Percentiles rank a stretch among this genome's conserved stretches.
Evolutionary conservation across 2,329 filamentous ascomycete genomes (phyloP).

Genomic region (Ilyonectria destructans): DNA sequence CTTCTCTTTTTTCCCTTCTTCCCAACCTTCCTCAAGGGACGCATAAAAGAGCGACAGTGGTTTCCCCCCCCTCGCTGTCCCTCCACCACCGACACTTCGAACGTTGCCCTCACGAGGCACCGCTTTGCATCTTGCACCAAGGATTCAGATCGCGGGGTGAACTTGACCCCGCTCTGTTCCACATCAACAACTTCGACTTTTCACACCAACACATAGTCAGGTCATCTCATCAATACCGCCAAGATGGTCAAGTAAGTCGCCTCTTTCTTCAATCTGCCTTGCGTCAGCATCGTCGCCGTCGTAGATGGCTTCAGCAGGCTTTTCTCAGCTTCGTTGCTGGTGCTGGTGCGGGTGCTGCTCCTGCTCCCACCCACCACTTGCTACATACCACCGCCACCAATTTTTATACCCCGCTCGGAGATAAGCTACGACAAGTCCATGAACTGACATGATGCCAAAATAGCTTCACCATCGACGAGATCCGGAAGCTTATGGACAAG

Average conservation of each 20-base stretch:
- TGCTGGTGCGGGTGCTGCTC: slow-evolving; percentile 10
- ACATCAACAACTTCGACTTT: slow-evolving; percentile 56
- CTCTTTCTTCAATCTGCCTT: slow-evolving; percentile 28
- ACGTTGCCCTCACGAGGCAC: slow-evolving; percentile 48
- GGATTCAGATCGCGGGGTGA: slow-evolving; percentile 58
- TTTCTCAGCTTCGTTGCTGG: not conserved
- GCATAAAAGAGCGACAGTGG: slow-evolving; percentile 60
- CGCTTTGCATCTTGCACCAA: slow-evolving; percentile 48
- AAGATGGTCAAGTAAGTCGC: slow-evolving; percentile 99
- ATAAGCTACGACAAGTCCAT: slow-evolving; percentile 53
- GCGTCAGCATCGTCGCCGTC: slow-evolving; percentile 6
- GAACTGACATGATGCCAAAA: slow-evolving; percentile 66
- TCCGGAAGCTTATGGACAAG: slow-evolving; percentile 85
- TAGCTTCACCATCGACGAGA: slow-evolving; percentile 99
- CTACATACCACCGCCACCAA: slow-evolving; percentile 33
- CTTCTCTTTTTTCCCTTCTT: slow-evolving; percentile 46
- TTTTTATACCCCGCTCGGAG: slow-evolving; percentile 59
- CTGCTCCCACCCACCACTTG: not conserved
- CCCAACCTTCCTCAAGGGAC: slow-evolving; percentile 52
- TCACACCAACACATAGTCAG: slow-evolving; percentile 56
- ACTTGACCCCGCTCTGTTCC: slow-evolving; percentile 64
- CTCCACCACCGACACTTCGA: slow-evolving; percentile 56
- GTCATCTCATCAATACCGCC: slow-evolving; percentile 79
- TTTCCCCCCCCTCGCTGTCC: slow-evolving; percentile 55
- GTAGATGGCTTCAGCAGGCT: slow-evolving; percentile 23